phyloP scores from a whole-genome alignment of 2,329 filamentous ascomycete genomes.

The Cercospora berteroae region DNA sequence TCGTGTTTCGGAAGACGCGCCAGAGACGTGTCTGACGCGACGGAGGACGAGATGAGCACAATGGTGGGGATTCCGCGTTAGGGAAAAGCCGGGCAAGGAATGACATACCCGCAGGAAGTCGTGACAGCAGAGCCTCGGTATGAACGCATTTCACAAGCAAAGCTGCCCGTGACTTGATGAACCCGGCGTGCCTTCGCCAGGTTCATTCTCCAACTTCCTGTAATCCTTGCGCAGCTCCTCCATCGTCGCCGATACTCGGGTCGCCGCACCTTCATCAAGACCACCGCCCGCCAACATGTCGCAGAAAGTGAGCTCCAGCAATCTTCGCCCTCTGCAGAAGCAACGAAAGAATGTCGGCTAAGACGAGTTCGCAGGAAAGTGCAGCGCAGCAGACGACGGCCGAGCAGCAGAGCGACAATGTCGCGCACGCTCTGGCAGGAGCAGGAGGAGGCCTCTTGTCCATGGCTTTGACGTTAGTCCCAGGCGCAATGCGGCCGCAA shows the following conservation, averaged over 20 bases:
- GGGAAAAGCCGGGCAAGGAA: constrained; percentile 1
- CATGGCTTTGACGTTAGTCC: constrained; percentile 82
- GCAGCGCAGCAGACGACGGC: constrained; percentile 54
- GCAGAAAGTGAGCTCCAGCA: constrained; percentile 15
- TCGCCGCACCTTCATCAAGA: not conserved
- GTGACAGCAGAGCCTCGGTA: constrained; percentile 9
- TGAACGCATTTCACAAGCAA: constrained; percentile 15
- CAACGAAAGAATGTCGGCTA: constrained; percentile 12
- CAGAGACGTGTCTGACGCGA: not conserved
- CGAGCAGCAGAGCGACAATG: constrained; percentile 88
- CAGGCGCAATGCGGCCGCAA: constrained; percentile 1
- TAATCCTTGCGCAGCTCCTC: constrained; percentile 13
- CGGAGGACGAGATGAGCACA: not conserved
- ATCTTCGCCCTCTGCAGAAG: not conserved
- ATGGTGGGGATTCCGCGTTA: not conserved
- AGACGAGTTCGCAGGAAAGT: constrained; percentile 10
- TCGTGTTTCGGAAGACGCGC: constrained; percentile 11
- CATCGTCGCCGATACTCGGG: constrained; percentile 8
- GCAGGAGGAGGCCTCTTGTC: constrained; percentile 91
- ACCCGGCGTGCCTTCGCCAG: constrained; percentile 10
- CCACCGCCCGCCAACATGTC: constrained; percentile 13
- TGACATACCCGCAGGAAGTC: not conserved
- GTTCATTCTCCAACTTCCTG: not conserved
- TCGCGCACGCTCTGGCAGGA: constrained; percentile 89
- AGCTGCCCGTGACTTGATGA: constrained; percentile 6